Evolutionary conservation across 1,284 basidiomycete genomes (phyloP).

Genomic region (Sporisorium graminicola): DNA sequence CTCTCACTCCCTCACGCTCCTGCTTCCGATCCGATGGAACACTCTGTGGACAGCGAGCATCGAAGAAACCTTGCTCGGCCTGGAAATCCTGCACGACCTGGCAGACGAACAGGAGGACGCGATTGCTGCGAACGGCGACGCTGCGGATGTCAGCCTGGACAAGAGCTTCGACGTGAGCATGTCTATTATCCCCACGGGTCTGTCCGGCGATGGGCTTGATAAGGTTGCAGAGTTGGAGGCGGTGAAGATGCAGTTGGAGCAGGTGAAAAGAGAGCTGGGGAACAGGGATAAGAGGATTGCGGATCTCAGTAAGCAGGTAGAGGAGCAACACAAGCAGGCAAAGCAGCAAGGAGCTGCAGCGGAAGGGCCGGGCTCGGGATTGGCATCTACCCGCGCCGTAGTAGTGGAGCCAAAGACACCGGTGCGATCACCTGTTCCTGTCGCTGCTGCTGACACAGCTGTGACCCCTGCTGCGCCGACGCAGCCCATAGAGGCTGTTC

Average conservation of each 20-base stretch:
- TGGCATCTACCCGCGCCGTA: not conserved
- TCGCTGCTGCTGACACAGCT: not conserved
- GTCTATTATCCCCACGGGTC: constrained; percentile 38
- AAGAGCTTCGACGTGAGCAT: constrained; percentile 44
- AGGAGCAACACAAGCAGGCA: constrained; percentile 3
- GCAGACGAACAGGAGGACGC: constrained; percentile 1
- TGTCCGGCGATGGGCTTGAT: constrained; percentile 16
- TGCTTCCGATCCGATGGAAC: constrained; percentile 27
- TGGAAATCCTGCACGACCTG: constrained; percentile 37
- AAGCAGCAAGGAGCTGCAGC: not conserved
- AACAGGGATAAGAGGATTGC: constrained; percentile 16
- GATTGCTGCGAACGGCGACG: constrained; percentile 4
- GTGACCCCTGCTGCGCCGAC: not conserved
- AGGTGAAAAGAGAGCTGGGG: constrained; percentile 17
- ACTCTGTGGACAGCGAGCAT: constrained; percentile 13
- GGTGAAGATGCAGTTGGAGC: constrained; percentile 15
- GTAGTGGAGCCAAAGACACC: constrained; percentile 9
- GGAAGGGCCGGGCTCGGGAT: not conserved
- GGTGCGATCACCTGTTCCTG: not conserved
- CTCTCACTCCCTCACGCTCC: constrained; percentile 3
- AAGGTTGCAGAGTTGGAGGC: constrained; percentile 17
- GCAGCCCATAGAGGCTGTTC: not conserved
- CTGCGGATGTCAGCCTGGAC: constrained; percentile 20
- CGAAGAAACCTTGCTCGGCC: constrained; percentile 40
- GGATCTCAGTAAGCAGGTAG: constrained; percentile 9